Base-by-base conservation (phyloP, 2,329 filamentous ascomycete genomes). In the Alternaria sp. region DNA sequence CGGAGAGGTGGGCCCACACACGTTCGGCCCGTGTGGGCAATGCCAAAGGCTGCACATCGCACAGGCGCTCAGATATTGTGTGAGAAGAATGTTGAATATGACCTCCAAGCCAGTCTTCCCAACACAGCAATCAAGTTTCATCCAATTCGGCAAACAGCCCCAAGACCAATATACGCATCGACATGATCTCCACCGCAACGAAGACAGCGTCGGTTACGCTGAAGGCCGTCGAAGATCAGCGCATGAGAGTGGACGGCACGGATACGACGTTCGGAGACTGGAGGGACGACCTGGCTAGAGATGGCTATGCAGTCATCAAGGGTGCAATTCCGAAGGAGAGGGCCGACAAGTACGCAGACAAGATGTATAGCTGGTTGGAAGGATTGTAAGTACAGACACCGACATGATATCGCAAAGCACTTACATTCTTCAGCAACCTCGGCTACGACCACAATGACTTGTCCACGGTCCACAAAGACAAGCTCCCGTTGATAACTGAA, bases 311-410 rank as follows among this genome's bases (percentile, higher is more conserved):
- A 1, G 78, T 85, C n/a, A 73, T 85, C 57, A 85, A 85, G 59
- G 79, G 79, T 2, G 82, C 82, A 1, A 79, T 85, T 46, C 81
- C 83, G 1, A 69, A 65, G 2, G 82, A 82, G 19, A 75, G 76
- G 28, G 83, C 82, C 2, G 63, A 76, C 9, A 64, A 69, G 9
- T 83, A 83, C 66, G 74, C 73, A 69, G 63, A 70, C 45, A 36
- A 62, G 40, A 71, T 71, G 67, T 69, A 65, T 46, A 63, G 43
- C 19, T 72, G 75, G 74, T 67, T 80, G 4, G 77, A 80, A 51
- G 72, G 72, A 58, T 80, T 80, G 69, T 73, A 62, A 68, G 69
- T 53, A 26, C 30, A 50, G 11, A 6, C 21, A 21, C 15, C 5
- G 23, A 26, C 23, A 21, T 1, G 36, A 50, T 49, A 46, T 50